Base-by-base conservation (phyloP, 345 rosid genomes). In the Linum trigynum region DNA sequence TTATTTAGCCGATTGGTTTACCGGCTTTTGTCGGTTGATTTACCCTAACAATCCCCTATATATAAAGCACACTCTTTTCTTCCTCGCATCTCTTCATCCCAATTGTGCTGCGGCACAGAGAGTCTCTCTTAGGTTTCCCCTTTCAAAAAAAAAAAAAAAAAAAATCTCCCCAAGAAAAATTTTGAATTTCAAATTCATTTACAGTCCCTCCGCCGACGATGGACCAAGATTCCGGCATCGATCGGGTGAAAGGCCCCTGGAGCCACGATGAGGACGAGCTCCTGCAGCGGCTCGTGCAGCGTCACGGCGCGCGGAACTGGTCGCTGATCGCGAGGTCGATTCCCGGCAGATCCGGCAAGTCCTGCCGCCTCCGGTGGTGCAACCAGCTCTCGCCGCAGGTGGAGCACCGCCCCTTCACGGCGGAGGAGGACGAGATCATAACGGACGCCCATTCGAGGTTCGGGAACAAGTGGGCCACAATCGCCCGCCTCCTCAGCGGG, bases 11-110 rank as follows among this genome's bases (percentile, higher is more conserved):
- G 5, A 15, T 50, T 38, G 10, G 62, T 56, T 65, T 65, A 74
- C 82, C 58, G 74, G 76, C 63, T 71, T 55, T 39, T 10, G 57
- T 59, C 72, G 16, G 76, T 81, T 73, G 69, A 63, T 77, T 73
- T 38, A 11, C 59, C 17, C 62, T 17, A 32, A 32, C 16, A 57
- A 17, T 5, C 61, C 61, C 61, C 61, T 5, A 17, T 32, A 37
- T 37, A 37, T 17, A 37, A 23, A 37, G 9, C 38, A 16, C 61
- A 37, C 61, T 8, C 23, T 37, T 37, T 16, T 8, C 60, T 5
- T 16, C 60, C 5, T 5, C 61, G 32, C 61, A 17, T 37, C 61
- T 17, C 61, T 23, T n/a, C 59, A 43, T 5, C 50, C 50, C 14
- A 23, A 23, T 48, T 15, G 3, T 48, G 9, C 53, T 9, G 50